Percentiles rank a stretch among this genome's conserved stretches.
Conservation (phyloP, 257 asterid species). For the Nicotiana undulata region DNA sequence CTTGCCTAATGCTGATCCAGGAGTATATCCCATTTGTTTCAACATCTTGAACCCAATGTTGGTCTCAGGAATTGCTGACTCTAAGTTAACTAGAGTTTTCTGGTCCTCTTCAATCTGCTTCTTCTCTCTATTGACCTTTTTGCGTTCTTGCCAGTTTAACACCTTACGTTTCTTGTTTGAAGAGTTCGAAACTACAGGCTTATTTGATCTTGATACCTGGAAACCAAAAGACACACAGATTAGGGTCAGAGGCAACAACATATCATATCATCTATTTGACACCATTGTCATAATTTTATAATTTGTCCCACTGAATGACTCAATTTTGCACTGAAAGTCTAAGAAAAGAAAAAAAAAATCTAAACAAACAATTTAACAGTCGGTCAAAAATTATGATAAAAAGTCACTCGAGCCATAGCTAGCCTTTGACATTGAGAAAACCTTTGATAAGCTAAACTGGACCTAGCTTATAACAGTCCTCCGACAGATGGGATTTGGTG, state of each 20-base stretch:
- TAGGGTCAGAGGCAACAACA: not conserved
- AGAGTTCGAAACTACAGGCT: constrained; percentile 11
- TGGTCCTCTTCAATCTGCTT: constrained; percentile 69
- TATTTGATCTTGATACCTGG: constrained; percentile 41
- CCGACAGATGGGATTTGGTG: not conserved
- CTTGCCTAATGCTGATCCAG: constrained; percentile 86
- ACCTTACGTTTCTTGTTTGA: constrained; percentile 40
- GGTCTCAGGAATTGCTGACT: constrained; percentile 80
- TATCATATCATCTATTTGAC: not conserved
- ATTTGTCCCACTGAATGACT: not conserved
- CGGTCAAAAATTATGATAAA: not conserved
- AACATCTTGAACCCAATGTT: constrained; percentile 88
- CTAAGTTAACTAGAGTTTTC: constrained; percentile 49
- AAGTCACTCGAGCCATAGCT: not conserved
- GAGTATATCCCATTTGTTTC: constrained; percentile 93
- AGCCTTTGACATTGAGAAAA: not conserved
- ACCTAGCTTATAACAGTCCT: too few relatives aligned
- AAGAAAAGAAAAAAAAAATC: not conserved
- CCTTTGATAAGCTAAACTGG: too few relatives aligned
- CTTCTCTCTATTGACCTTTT: constrained; percentile 50
- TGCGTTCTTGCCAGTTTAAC: constrained; percentile 58
- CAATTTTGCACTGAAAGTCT: not conserved
- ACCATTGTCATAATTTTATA: not conserved
- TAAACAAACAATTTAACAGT: not conserved
- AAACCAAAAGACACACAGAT: not conserved